phyloP scores from a whole-genome alignment of 306 rosid species.

The Trifolium fragiferum region DNA sequence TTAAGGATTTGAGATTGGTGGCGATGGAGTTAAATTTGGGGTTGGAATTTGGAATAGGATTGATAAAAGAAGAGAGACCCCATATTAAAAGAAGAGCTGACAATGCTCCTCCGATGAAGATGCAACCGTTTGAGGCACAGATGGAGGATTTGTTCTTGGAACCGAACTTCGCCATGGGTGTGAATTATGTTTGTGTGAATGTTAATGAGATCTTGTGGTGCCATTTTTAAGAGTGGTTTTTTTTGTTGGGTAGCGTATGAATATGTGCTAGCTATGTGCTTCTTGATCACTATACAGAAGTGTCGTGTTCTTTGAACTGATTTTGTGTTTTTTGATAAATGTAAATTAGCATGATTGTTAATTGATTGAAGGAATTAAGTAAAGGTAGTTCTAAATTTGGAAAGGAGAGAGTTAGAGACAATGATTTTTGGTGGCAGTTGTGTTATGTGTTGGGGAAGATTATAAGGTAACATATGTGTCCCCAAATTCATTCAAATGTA shows the following conservation, averaged over 20 bases:
- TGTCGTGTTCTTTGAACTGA: slow-evolving; percentile 8
- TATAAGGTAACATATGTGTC: background rate
- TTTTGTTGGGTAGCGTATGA: too few species aligned
- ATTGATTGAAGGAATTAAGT: background rate
- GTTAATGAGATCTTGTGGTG: background rate
- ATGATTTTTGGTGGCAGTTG: background rate
- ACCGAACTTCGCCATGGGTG: slow-evolving; percentile 5
- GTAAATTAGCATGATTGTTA: slow-evolving; percentile 1
- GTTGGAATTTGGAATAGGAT: background rate
- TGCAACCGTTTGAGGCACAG: slow-evolving; percentile 1
- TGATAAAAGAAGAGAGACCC: slow-evolving; percentile 8
- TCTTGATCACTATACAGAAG: background rate
- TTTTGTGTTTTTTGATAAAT: background rate
- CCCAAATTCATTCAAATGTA: background rate
- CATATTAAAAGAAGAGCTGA: slow-evolving; percentile 4
- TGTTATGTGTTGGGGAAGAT: background rate
- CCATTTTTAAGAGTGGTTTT: background rate
- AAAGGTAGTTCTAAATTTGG: background rate
- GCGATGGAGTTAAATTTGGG: slow-evolving; percentile 6
- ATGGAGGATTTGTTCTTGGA: slow-evolving; percentile 16
- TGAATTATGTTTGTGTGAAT: background rate
- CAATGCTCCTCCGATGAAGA: slow-evolving; percentile 23
- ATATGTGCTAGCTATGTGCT: background rate
- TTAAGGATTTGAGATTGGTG: background rate
- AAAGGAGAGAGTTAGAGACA: background rate